phyloP scores from a whole-genome alignment of 306 rosid genomes.

The Ochetophila trinervis region DNA sequence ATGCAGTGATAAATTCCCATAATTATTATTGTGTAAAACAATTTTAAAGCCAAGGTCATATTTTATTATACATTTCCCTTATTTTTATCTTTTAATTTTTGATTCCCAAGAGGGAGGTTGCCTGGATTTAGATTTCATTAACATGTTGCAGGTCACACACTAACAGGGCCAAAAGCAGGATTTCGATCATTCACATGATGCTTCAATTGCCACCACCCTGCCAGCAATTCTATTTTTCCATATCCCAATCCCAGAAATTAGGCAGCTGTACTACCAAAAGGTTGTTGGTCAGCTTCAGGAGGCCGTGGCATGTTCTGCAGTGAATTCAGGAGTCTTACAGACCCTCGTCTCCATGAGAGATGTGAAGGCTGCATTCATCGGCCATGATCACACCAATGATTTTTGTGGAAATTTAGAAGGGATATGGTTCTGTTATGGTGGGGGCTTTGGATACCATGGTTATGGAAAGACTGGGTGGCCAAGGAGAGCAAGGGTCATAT shows the following conservation, averaged over 20 bases:
- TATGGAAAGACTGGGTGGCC: constrained; percentile 82
- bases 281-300: constrained; percentile 73
- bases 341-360: constrained; percentile 65
- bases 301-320: constrained; percentile 70
- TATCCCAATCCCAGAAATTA: constrained; percentile 81
- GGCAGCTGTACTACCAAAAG: constrained; percentile 45
- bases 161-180: constrained; percentile 64
- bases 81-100: constrained; percentile 17
- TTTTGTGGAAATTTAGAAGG: constrained; percentile 80
- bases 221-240: constrained; percentile 78
- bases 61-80: background rate
- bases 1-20: too few relatives aligned
- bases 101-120: constrained; percentile 40
- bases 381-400: constrained; percentile 88
- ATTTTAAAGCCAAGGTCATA: background rate
- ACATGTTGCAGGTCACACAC: constrained; percentile 61
- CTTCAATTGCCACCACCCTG: constrained; percentile 19
- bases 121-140: constrained; percentile 60
- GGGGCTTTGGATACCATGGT: constrained; percentile 91
- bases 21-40: background rate
- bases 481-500: constrained; percentile 75
- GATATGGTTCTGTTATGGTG: constrained; percentile 95
- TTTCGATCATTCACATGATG: constrained; percentile 24
- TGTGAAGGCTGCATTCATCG: constrained; percentile 89
- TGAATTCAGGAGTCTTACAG: constrained; percentile 67